These are phyloP conservation scores for Udeniomyces megalosporus DNA, from an alignment of 768 basidiomycete genomes.

Conservation along the genomic window DNA sequence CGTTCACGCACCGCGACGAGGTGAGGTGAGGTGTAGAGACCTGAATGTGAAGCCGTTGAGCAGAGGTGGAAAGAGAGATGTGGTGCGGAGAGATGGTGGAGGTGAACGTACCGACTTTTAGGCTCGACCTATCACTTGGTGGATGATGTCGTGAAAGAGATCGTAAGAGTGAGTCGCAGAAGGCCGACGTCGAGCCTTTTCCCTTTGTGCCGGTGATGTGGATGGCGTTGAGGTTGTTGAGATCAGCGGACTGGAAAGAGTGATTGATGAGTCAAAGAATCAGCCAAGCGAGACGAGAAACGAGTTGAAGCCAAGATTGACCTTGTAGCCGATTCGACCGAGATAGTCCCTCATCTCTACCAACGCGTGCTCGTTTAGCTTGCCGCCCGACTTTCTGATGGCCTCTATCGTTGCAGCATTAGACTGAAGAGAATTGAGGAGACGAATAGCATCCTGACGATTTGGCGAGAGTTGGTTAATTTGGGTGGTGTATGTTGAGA, in stretches of 20 bases:
- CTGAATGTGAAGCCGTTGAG: conserved; percentile 31
- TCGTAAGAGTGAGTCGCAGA: conserved; percentile 72
- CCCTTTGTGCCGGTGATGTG: conserved; percentile 98
- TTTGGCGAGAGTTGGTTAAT: not conserved
- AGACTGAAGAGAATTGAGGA: conserved; percentile 44
- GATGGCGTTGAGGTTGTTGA: conserved; percentile 78
- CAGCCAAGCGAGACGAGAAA: not conserved
- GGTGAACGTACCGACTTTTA: conserved; percentile 55
- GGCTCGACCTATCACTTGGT: conserved; percentile 36
- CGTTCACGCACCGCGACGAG: conserved; percentile 88
- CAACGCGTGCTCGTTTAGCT: conserved; percentile 47
- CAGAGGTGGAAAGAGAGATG: not conserved
- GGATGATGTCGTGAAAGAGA: conserved; percentile 21
- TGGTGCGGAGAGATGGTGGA: too few species aligned
- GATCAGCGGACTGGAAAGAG: conserved; percentile 48
- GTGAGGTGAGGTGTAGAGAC: conserved; percentile 92
- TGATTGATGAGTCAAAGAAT: too few species aligned
- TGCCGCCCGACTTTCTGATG: conserved; percentile 53
- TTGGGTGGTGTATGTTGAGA: not conserved
- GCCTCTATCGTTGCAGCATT: conserved; percentile 88
- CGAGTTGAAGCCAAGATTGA: conserved; percentile 31
- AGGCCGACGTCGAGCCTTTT: conserved; percentile 93
- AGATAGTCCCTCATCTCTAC: conserved; percentile 85
- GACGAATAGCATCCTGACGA: conserved; percentile 29
- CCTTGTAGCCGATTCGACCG: conserved; percentile 66